These are phyloP conservation scores for Diaporthe sp. DNA, from an alignment of 2,329 filamentous ascomycete species.

Conservation along the genomic window DNA sequence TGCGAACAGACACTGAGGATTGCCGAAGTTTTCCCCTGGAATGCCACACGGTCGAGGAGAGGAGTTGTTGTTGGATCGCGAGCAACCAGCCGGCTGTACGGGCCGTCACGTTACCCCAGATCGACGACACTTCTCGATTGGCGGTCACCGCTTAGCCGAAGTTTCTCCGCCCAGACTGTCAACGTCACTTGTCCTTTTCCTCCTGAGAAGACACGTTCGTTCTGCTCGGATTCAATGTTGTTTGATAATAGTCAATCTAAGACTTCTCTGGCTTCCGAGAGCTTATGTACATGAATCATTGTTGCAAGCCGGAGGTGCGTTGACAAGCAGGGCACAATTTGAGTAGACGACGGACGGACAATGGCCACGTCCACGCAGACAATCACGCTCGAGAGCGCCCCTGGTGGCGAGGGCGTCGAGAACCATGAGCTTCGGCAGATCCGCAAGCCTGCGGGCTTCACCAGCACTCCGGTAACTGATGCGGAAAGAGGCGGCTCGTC, in stretches of 20 bases:
- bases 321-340: background rate
- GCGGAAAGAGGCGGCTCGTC: background rate
- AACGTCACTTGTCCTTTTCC: background rate
- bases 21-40: background rate
- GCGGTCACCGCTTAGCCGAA: slow-evolving; percentile 1
- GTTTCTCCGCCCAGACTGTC: background rate
- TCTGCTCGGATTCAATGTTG: background rate
- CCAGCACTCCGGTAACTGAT: no score
- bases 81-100: background rate
- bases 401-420: background rate
- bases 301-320: background rate
- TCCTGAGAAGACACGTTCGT: background rate
- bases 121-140: background rate
- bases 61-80: background rate
- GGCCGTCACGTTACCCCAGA: background rate
- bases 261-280: background rate
- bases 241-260: no score
- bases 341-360: background rate
- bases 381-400: background rate
- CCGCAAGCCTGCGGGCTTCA: background rate
- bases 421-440: slow-evolving; percentile 26
- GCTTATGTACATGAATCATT: background rate
- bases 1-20: no score
- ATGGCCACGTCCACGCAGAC: slow-evolving; percentile 31
- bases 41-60: background rate